These are phyloP conservation scores for Trichoderma gracile DNA, from an alignment of 2,329 filamentous ascomycete genomes.

Conservation along the genomic window DNA sequence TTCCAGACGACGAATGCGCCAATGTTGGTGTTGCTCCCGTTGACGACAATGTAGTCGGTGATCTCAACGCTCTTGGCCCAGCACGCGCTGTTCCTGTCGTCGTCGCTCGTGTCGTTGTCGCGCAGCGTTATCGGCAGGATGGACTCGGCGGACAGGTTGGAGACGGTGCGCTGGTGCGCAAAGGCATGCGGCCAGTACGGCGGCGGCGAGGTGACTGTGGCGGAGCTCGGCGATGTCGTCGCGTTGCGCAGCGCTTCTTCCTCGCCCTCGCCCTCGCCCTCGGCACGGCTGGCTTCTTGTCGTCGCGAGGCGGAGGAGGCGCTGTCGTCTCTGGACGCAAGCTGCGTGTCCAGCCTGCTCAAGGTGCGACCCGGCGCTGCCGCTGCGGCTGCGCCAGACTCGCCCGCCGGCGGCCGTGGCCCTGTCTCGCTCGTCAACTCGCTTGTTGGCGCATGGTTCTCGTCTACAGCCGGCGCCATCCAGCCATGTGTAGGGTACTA, in stretches of 20 bases:
- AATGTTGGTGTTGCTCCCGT: conserved; percentile 57
- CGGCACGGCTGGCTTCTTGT: conserved; percentile 4
- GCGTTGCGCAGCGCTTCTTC: conserved; percentile 29
- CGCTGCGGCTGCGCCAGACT: not conserved
- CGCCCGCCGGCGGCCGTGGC: conserved; percentile 18
- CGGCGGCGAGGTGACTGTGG: conserved; percentile 44
- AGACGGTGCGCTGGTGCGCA: conserved; percentile 42
- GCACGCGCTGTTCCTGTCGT: conserved; percentile 58
- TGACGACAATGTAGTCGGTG: conserved; percentile 57
- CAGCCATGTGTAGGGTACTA: conserved; percentile 34
- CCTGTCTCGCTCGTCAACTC: conserved; percentile 29
- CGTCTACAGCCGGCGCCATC: conserved; percentile 40
- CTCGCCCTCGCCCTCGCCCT: conserved; percentile 23
- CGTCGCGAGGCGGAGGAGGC: not conserved
- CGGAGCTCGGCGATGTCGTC: conserved; percentile 34
- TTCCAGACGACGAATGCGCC: conserved; percentile 98
- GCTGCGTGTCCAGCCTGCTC: conserved; percentile 11
- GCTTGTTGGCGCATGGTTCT: conserved; percentile 31
- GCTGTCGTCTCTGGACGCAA: not conserved
- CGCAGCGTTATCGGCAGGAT: conserved; percentile 59
- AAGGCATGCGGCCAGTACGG: conserved; percentile 47
- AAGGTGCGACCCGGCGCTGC: not conserved
- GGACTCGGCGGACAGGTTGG: conserved; percentile 52
- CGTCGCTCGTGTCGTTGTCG: conserved; percentile 60
- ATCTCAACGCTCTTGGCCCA: conserved; percentile 66